These are phyloP conservation scores for Ophiostoma novo-ulmi DNA, from an alignment of 2,329 filamentous ascomycete genomes.

Conservation along the genomic window DNA sequence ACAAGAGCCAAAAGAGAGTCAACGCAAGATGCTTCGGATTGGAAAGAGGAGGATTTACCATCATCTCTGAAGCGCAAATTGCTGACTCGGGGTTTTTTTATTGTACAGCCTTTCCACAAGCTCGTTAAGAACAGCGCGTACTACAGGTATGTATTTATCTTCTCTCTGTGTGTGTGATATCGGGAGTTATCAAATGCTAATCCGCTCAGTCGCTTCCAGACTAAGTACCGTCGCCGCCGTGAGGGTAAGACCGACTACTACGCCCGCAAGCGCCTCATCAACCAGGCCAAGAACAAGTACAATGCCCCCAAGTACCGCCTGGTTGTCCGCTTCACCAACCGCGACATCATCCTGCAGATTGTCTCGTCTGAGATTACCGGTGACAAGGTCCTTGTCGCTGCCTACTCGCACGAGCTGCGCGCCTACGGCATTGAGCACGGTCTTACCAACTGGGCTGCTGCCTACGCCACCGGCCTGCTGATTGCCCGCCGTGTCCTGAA, in stretches of 20 bases:
- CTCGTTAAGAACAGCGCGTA: conserved; percentile 95
- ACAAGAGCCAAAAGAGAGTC: conserved; percentile 52
- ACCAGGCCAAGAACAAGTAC: conserved; percentile 99
- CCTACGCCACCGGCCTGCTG: conserved; percentile 94
- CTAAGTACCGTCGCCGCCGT: conserved; percentile 98
- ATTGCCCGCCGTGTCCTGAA: conserved; percentile 92
- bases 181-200: background rate
- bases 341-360: conserved; percentile 98
- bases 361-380: conserved; percentile 92
- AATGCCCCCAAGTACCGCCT: conserved; percentile 99
- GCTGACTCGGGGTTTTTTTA: conserved; percentile 79
- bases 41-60: conserved; percentile 37
- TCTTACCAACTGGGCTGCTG: conserved; percentile 98
- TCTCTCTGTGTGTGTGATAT: background rate
- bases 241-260: conserved; percentile 99
- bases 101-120: conserved; percentile 79
- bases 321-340: conserved; percentile 98
- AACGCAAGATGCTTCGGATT: conserved; percentile 97
- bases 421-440: conserved; percentile 97
- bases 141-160: conserved; percentile 65
- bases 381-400: conserved; percentile 91
- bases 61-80: conserved; percentile 94
- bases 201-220: conserved; percentile 81
- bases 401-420: conserved; percentile 96
- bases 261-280: conserved; percentile 98